Evolutionary conservation across 2,329 filamentous ascomycete species (phyloP), one percentile per base, ranked within the genome.

Genomic region (Ceratocystis colombiana): DNA sequence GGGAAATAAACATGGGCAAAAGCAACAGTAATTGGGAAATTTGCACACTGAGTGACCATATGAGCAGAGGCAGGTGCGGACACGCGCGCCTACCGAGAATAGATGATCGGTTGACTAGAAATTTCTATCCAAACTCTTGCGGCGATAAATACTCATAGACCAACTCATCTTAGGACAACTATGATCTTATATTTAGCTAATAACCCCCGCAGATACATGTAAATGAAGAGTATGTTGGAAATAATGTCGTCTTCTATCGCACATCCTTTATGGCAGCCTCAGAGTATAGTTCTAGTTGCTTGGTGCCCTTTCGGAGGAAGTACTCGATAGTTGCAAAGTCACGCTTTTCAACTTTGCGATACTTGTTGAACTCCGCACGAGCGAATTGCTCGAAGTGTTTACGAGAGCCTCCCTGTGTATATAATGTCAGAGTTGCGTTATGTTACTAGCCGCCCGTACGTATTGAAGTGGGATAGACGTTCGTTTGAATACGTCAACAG

Each of bases 321-420:
- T 90, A 94, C 75, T 96, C 92, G 67, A 96, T 87, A 5, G 90
- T 87, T 17, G 81, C 80, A 75, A 96, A 96, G 73, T 96, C 90
- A 71, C 89, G 90, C 76, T 90, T 94, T 74, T 88, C 86, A 66
- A 95, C 75, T 7, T 75, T 73, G 12, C 84, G 73, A 72, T 89
- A 81, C 73, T 88, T 88, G 48, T 85, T 79, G 73, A 99, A 97
- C 73, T 96, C 90, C 33, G 79, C 75, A 70, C 89, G 84, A 62
- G 82, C 81, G 74, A 85, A 89, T 3, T 76, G 74, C 71, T 84
- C 78, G 72, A 90, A 90, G 70, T 88, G 84, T 61, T 78, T 71
- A 67, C 82, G 81, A 17, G 80, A 79, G 53, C 76, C 76, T 41
- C 37, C 37, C 37, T 41, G 15, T 12, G 37, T 15, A 41, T 3